Evolutionary conservation across 2,329 filamentous ascomycete genomes (phyloP), one percentile per base, ranked within the genome.

Genomic region (Pseudocercospora crystallina): DNA sequence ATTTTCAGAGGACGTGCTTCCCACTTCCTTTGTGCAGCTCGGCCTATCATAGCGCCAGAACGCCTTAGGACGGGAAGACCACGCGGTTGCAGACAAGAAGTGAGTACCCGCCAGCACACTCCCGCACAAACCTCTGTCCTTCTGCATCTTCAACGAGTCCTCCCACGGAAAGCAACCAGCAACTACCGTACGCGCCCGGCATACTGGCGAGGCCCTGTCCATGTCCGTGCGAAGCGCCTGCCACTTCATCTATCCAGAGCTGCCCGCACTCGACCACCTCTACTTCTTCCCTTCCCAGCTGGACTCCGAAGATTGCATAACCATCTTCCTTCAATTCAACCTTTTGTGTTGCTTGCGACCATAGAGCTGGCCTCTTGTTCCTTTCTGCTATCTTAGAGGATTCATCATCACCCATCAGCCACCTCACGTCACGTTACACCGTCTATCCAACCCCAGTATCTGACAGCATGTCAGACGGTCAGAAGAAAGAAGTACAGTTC

Each of bases 401-500:
- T 49, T 35, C 40, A 31, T 50, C 33, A 42, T 33, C 35, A 47
- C 34, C 38, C 43, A 47, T 41, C 32, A 53, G 35, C 51, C 48
- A 49, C 49, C 37, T 49, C 38, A 49, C 46, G 42, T 43, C 44
- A 43, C 44, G 44, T 46, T 43, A 49, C 38, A 38, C 33, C 17
- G 10, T 33, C 41, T 39, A 40, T n/a, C 46, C 12, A 20, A 34
- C 31, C 39, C 43, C 29, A 20, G 26, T 38, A 17, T 62, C 63
- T 66, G 65, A 69, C 65, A 70, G 64, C 62, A 78, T 76, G 69
- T 71, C 75, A 60, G 68, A 73, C 65, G 73, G 70, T 69, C 66
- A 74, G 63, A 73, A 72, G 60, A 72, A 71, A 63, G 65, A 63
- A 62, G 66, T 74, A 53, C 71, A 67, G 48, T 65, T 74, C 59